A percentile compares a stretch with the other conserved stretches of the same genome.
phyloP scores from a whole-genome alignment of 108 stramenopile genomes.

The Nitzschia sp. region DNA sequence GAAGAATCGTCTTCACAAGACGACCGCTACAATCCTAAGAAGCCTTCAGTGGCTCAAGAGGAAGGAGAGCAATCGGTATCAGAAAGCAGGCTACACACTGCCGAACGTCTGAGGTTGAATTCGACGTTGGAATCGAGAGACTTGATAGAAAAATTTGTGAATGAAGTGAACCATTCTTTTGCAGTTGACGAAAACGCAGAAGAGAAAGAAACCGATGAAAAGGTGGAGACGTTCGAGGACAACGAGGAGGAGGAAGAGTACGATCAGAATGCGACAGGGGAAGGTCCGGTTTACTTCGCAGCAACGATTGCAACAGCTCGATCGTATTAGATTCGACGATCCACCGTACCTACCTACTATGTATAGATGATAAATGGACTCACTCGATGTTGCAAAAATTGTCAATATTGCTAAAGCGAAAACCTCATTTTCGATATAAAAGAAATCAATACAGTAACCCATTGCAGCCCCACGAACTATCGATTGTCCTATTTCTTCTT shows the following conservation, averaged over 20 bases:
- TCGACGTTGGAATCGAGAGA: constrained; percentile 19
- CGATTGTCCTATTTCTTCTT: no score
- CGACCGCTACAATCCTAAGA: constrained; percentile 10
- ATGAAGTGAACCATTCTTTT: constrained; percentile 24
- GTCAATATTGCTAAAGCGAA: no score
- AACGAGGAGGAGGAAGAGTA: background rate
- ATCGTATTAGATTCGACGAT: no score
- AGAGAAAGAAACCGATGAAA: background rate
- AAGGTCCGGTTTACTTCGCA: no score
- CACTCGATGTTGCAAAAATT: no score
- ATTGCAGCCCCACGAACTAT: no score
- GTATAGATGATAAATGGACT: no score
- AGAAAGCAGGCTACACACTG: constrained; percentile 16
- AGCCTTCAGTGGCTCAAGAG: background rate
- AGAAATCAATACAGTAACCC: no score
- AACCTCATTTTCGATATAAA: no score
- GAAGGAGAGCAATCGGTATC: background rate
- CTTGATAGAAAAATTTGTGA: constrained; percentile 34
- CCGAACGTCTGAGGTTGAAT: constrained; percentile 10
- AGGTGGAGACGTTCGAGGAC: background rate
- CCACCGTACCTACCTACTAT: no score
- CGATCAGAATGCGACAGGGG: no score
- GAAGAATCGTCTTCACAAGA: constrained; percentile 14
- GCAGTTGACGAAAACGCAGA: background rate
- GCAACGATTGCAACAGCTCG: no score